Evolutionary conservation across 371 early-diverging fungal genomes (phyloP).

Genomic region (Blakeslea trispora): DNA sequence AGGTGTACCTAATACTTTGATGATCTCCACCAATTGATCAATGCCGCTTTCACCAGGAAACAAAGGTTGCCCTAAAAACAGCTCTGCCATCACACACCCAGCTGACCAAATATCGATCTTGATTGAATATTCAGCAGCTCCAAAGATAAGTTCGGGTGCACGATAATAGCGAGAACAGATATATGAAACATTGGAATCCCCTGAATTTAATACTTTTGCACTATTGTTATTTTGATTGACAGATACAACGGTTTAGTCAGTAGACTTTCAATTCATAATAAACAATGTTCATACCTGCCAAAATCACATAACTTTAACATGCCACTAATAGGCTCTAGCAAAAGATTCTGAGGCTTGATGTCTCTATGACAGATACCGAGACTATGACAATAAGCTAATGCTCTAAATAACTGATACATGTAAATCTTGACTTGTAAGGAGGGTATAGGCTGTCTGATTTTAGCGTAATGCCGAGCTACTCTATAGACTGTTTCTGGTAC

Average conservation of each 20-base stretch:
- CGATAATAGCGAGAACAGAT: constrained; percentile 97
- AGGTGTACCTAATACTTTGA: constrained; percentile 97
- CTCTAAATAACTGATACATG: constrained; percentile 95
- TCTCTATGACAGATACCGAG: constrained; percentile 92
- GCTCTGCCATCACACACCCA: constrained; percentile 97
- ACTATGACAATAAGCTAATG: constrained; percentile 94
- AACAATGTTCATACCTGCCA: constrained; percentile 77
- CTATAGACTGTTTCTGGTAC: constrained; percentile 87
- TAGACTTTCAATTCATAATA: too few species aligned
- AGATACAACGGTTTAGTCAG: too few species aligned
- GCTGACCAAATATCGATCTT: constrained; percentile 96
- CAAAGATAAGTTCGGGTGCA: constrained; percentile 96
- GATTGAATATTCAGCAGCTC: constrained; percentile 86
- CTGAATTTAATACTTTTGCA: constrained; percentile 88
- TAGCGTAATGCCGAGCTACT: constrained; percentile 76
- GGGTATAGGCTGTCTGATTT: constrained; percentile 89
- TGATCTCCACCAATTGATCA: constrained; percentile 98
- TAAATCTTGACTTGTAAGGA: constrained; percentile 89
- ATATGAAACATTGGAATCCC: constrained; percentile 93
- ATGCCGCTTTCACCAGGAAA: constrained; percentile 98
- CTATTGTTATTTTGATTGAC: too few species aligned
- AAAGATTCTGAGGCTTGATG: constrained; percentile 98
- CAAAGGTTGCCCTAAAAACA: constrained; percentile 90
- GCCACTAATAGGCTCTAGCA: constrained; percentile 86
- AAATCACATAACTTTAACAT: constrained; percentile 97